phyloP scores from a whole-genome alignment of 202 grass and related monocot genomes.

The Musa balbisiana region DNA sequence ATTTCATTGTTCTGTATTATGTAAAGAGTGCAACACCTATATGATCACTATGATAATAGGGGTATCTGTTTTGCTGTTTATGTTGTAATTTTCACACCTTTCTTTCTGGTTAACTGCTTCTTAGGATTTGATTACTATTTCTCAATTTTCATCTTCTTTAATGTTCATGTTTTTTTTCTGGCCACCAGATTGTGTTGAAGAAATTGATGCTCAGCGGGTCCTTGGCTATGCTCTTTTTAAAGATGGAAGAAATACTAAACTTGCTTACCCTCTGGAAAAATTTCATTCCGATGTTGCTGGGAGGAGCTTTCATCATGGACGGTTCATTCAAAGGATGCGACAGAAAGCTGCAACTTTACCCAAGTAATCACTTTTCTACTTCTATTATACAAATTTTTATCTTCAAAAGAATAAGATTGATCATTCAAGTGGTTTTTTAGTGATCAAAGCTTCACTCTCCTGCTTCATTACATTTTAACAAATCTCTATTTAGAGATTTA shows the following conservation, averaged over 20 bases:
- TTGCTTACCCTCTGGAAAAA: constrained; percentile 82
- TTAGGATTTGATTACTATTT: background rate
- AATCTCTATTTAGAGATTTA: too few relatives aligned
- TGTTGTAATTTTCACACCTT: background rate
- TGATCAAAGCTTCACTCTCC: background rate
- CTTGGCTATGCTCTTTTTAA: constrained; percentile 95
- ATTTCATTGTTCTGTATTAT: constrained; percentile 5
- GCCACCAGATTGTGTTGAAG: constrained; percentile 77
- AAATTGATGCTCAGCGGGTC: constrained; percentile 90
- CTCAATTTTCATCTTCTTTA: background rate
- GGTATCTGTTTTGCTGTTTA: background rate
- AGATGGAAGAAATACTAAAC: constrained; percentile 74
- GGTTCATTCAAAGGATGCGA: constrained; percentile 96
- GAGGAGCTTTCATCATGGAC: constrained; percentile 92
- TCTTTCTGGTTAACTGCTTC: background rate
- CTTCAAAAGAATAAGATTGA: background rate
- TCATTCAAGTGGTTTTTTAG: background rate
- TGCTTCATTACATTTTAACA: background rate
- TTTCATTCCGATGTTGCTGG: constrained; percentile 87
- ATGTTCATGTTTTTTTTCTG: background rate
- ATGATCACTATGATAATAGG: background rate
- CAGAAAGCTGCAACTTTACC: constrained; percentile 67
- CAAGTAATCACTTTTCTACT: constrained; percentile 45
- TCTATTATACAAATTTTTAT: constrained; percentile 1
- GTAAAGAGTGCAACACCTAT: background rate